Evolutionary conservation across 2,329 filamentous ascomycete genomes (phyloP).

Genomic region (Nemania sp.): DNA sequence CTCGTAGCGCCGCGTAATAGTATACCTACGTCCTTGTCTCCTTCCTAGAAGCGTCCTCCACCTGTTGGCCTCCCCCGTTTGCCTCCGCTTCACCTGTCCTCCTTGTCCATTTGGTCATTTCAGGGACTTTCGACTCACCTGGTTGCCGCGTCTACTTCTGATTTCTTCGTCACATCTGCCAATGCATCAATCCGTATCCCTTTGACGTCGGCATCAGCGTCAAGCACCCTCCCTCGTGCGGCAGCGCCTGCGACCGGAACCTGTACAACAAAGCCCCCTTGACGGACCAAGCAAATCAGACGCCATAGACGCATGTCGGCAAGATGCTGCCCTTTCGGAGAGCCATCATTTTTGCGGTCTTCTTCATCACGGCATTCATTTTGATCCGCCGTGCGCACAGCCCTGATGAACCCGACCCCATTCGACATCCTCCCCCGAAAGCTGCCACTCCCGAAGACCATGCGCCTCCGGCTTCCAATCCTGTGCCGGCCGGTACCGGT

Average conservation of each 20-base stretch:
- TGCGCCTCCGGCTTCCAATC: slow-evolving; percentile 29
- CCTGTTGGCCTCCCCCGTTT: background rate
- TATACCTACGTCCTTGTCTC: background rate
- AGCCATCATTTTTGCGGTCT: slow-evolving; percentile 38
- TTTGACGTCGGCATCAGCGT: slow-evolving; percentile 4
- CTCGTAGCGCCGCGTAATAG: background rate
- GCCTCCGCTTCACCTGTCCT: background rate
- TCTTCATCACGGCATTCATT: slow-evolving; percentile 41
- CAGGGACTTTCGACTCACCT: no score
- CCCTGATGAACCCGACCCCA: slow-evolving; percentile 31
- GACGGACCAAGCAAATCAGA: background rate
- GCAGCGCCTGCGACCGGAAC: slow-evolving; percentile 3
- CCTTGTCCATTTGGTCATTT: background rate
- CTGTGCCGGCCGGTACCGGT: slow-evolving; percentile 10
- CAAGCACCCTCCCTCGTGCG: slow-evolving; percentile 10
- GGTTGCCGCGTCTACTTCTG: background rate
- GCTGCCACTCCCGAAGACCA: slow-evolving; percentile 28
- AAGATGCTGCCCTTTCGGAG: slow-evolving; percentile 42
- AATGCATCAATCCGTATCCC: slow-evolving; percentile 10
- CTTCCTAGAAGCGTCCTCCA: background rate
- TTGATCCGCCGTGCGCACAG: slow-evolving; percentile 40
- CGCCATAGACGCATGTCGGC: slow-evolving; percentile 10
- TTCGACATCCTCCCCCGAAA: slow-evolving; percentile 35
- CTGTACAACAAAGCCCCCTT: slow-evolving; percentile 3
- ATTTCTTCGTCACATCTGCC: background rate